phyloP scores from a whole-genome alignment of 768 basidiomycete species.

The Boletus reticuloceps region DNA sequence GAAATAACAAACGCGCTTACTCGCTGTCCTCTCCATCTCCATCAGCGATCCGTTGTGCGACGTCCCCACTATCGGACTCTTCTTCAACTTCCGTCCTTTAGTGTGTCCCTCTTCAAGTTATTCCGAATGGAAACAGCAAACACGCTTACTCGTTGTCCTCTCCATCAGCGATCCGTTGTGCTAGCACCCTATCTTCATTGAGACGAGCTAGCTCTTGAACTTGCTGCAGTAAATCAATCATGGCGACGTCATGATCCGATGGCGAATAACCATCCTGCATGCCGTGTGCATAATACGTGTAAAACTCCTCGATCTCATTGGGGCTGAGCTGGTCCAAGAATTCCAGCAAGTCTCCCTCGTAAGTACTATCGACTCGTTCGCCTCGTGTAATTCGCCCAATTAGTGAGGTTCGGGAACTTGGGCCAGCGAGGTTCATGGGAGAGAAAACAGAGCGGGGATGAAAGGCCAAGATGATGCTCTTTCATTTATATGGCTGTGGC shows the following conservation, averaged over 20 bases:
- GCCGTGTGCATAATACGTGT: constrained; percentile 5
- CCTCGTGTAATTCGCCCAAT: not conserved
- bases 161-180: constrained; percentile 13
- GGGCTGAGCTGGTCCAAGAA: constrained; percentile 20
- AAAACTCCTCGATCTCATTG: constrained; percentile 17
- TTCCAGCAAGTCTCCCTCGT: constrained; percentile 23
- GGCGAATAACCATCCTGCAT: not conserved
- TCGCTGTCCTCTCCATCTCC: not conserved
- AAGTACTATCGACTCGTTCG: constrained; percentile 13
- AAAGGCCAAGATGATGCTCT: not conserved
- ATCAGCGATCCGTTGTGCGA: constrained; percentile 18
- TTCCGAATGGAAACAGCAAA: not conserved
- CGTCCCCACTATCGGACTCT: not conserved
- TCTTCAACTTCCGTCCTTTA: not conserved
- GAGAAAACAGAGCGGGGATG: not conserved
- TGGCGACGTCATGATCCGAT: constrained; percentile 25
- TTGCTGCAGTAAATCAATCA: constrained; percentile 26
- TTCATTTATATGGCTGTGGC: not conserved
- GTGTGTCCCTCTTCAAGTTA: not conserved
- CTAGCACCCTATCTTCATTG: constrained; percentile 23
- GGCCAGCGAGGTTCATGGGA: constrained; percentile 25
- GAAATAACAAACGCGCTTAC: not conserved
- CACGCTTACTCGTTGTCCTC: not conserved
- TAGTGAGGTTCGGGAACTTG: constrained; percentile 10
- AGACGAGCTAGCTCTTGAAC: constrained; percentile 12